Evolutionary conservation across 2,329 filamentous ascomycete species (phyloP).

Genomic region (Venturia pyrina): DNA sequence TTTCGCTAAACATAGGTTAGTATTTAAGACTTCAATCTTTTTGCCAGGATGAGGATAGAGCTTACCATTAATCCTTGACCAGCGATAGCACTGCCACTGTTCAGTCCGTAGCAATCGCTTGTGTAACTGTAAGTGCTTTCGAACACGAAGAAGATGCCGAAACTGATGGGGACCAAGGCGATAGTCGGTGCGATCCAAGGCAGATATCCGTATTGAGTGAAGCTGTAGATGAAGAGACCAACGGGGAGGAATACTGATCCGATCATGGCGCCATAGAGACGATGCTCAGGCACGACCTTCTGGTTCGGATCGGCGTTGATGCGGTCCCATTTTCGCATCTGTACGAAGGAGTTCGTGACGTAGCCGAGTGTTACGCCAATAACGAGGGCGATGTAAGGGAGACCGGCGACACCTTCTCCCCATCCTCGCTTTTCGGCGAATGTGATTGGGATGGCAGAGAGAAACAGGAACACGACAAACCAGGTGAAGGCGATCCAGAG

Average conservation of each 20-base stretch:
- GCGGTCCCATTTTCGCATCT: constrained; percentile 24
- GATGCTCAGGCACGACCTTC: constrained; percentile 32
- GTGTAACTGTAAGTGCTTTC: constrained; percentile 29
- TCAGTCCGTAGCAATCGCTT: constrained; percentile 18
- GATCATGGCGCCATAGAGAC: constrained; percentile 39
- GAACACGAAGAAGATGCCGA: constrained; percentile 35
- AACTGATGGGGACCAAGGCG: constrained; percentile 31
- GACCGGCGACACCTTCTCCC: constrained; percentile 28
- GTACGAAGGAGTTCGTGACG: constrained; percentile 22
- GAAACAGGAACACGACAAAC: constrained; percentile 49
- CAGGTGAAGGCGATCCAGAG: constrained; percentile 85
- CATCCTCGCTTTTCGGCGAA: constrained; percentile 34
- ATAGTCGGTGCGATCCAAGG: constrained; percentile 32
- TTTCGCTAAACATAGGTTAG: constrained; percentile 43
- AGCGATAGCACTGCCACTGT: constrained; percentile 9
- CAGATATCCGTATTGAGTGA: constrained; percentile 37
- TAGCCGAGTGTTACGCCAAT: constrained; percentile 29
- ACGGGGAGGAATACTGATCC: constrained; percentile 42
- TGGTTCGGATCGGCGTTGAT: constrained; percentile 24
- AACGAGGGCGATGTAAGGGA: constrained; percentile 35
- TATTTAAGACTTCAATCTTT: constrained; percentile 14
- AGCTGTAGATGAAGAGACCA: constrained; percentile 42
- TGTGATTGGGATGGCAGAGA: constrained; percentile 38
- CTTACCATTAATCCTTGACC: not conserved
- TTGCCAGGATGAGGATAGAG: not conserved